Conservation (phyloP, 371 early-diverging fungal genomes). For the Mucor indicus region DNA sequence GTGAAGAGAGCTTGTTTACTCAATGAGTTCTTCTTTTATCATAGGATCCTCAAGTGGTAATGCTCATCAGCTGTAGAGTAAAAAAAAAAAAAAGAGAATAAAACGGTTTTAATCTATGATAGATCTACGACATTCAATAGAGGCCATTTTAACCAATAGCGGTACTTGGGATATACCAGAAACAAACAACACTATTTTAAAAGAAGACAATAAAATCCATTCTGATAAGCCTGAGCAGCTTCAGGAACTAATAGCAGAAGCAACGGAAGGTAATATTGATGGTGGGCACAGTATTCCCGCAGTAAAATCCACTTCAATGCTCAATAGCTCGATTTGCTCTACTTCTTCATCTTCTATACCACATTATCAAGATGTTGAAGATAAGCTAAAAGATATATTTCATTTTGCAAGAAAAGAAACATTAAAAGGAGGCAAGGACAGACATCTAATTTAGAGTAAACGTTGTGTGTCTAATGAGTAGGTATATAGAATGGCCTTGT, state of each 20-base stretch:
- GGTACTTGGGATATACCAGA: constrained; percentile 18
- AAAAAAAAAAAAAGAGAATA: neutral
- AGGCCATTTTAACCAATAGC: constrained; percentile 3
- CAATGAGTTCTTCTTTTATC: no score
- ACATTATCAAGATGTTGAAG: constrained; percentile 30
- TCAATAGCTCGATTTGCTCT: neutral
- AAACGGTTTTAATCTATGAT: neutral
- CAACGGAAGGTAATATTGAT: constrained; percentile 25
- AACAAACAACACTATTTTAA: neutral
- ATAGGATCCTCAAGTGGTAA: constrained; percentile 17
- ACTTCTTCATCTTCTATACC: neutral
- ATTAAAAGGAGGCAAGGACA: constrained; percentile 45
- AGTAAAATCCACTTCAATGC: neutral
- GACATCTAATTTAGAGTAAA: neutral
- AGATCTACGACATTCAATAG: constrained; percentile 12
- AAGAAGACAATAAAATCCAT: neutral
- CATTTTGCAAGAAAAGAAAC: constrained; percentile 54
- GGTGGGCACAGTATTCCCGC: no score
- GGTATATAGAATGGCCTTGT: constrained; percentile 64
- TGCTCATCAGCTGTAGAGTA: neutral
- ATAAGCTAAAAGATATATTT: constrained; percentile 62
- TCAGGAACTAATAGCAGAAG: constrained; percentile 37
- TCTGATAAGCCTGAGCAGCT: constrained; percentile 20
- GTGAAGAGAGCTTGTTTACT: no score
- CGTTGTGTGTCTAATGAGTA: neutral